These are phyloP conservation scores for Ceratocystis harringtonii DNA, from an alignment of 2,329 filamentous ascomycete genomes.

Conservation along the genomic window DNA sequence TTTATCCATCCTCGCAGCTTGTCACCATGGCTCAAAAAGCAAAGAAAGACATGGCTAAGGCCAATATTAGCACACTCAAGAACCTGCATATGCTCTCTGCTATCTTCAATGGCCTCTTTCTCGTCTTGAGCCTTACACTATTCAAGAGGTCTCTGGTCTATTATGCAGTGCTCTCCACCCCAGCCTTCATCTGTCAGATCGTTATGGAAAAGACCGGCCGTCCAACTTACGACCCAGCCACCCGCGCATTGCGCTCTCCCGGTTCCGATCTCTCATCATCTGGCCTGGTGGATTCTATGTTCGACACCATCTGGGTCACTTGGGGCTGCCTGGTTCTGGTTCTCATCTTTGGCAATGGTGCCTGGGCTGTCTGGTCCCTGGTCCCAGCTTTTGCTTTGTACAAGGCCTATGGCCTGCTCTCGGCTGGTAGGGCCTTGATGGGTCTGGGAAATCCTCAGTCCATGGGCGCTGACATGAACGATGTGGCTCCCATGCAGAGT, in stretches of 20 bases:
- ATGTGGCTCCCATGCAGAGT: conserved; percentile 28
- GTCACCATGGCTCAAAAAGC: conserved; percentile 47
- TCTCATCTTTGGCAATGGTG: conserved; percentile 66
- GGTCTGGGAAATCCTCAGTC: conserved; percentile 24
- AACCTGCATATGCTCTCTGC: conserved; percentile 68
- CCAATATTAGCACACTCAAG: conserved; percentile 63
- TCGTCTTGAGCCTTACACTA: conserved; percentile 55
- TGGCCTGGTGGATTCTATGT: conserved; percentile 94
- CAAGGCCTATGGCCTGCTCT: conserved; percentile 39
- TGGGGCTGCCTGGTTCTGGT: conserved; percentile 64
- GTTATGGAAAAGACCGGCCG: conserved; percentile 74
- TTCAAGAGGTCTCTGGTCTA: conserved; percentile 47
- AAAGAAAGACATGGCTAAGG: conserved; percentile 53
- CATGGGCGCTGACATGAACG: conserved; percentile 21
- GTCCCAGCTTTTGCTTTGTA: conserved; percentile 42
- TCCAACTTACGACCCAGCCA: conserved; percentile 52
- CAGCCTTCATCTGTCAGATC: conserved; percentile 65
- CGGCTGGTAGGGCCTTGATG: conserved; percentile 37
- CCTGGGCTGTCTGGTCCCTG: conserved; percentile 40
- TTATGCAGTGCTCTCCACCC: conserved; percentile 59
- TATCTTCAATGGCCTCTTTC: conserved; percentile 56
- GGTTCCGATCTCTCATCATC: conserved; percentile 80
- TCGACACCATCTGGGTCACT: conserved; percentile 90
- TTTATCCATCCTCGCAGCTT: background rate
- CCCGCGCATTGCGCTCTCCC: conserved; percentile 52